Evolutionary conservation across 129 eudicot species (phyloP), one percentile per base, ranked within the genome.

Genomic region (Rutidosis leptorrhynchoides): DNA sequence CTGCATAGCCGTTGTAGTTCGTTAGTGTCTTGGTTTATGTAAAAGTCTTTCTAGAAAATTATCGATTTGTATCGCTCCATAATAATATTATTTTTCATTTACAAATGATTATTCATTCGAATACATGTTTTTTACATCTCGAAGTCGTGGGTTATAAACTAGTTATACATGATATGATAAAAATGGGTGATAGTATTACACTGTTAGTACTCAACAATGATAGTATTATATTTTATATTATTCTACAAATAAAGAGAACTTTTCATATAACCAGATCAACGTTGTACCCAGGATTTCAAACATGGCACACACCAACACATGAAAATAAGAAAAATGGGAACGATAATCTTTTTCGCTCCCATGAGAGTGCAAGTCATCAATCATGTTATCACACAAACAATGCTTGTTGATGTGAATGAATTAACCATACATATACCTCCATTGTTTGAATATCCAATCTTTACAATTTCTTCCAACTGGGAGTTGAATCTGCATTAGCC

Each of bases 401-500:
- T 74, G 23, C 6, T 42, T 24, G 64, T 68, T n/a, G 52, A 40
- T 69, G 56, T 26, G 54, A 57, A 70, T 26, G 27, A 45, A 58
- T 70, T 17, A 17, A 58, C 74, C 61, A 68, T 57, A 74, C 23
- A 55, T 53, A 32, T 53, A 28, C 63, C 77, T 63, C 68, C 78
- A 27, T 69, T 64, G 62, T 69, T 42, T 63, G 21, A 52, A 46
- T 6, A 62, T 64, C 70, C 74, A 43, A 66, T 59, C 78, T 78
- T 78, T 72, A 78, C 82, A 78, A 42, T 40, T 29, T 51, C 69
- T 66, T 59, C 69, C 78, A 67, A 22, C 65, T 29, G 30, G 30
- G 42, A 71, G 33, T 72, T 54, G 59, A 27, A 66, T 20, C 80
- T 76, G 80, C 80, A 76, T 0, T 8, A 61, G 11, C 7, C 7